Evolutionary conservation across 2,329 filamentous ascomycete genomes (phyloP), one percentile per base, ranked within the genome.

Genomic region (Dothistroma pini): DNA sequence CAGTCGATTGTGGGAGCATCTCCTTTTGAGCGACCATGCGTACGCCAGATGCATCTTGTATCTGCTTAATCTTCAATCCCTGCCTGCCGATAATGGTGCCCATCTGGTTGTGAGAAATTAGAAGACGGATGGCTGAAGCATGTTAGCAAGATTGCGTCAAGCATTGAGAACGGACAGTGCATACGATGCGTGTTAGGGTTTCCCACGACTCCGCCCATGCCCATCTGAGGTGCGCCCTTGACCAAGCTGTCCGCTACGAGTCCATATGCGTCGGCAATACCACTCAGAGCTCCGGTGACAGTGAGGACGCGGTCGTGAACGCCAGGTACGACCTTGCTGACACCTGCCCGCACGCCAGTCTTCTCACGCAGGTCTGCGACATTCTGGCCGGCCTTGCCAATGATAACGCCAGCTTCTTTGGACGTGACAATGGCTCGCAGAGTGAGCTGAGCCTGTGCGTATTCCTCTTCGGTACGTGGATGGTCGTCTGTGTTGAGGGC

Each of bases 61-160:
- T 99, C 76, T 97, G 91, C 84, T 99, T 99, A 83, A 99, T 99
- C 83, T 97, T 99, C 69, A 97, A 84, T 62, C 95, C 95, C 76
- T 96, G 90, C 68, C 92, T 88, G 71, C 95, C 95, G 74, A 99
- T 99, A 80, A 99, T 97, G 72, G 95, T 99, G 65, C 95, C 95
- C 95, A 99, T 99, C 80, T 99, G 95, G 77, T 97, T 97, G 82
- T 99, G 93, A 35, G 95, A 99, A 77, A 99, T 97, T 75, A 99
- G 88, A 34, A 99, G 88, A 75, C 96, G 96, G 77, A 99, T 90
- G 63, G 95, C 95, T 99, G 69, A 22, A 63, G 22, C 12, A 6
- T 32, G 61, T 69, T 54, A 71, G 64, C 64, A 57, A 54, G 47
- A 14, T 58, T 21, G 4, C 10, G 54, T 69, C 68, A 69, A 71